These are phyloP conservation scores for Tolypocladium nubicola DNA, from an alignment of 2,329 filamentous ascomycete genomes.

Conservation along the genomic window DNA sequence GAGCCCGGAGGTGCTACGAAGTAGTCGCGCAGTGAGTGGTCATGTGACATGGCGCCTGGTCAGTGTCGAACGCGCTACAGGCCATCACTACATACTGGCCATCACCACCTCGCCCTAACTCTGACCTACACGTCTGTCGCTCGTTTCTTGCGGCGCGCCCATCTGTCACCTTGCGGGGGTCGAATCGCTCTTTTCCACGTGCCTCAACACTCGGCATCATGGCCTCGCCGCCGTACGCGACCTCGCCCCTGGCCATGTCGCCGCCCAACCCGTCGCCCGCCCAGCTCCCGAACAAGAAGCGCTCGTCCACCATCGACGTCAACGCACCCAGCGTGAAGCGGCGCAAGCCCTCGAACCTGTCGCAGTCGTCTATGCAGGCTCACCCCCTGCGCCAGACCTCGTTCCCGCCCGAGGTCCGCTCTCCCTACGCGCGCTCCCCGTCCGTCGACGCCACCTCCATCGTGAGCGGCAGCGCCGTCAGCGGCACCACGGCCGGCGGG, in stretches of 20 bases:
- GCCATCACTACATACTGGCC: background rate
- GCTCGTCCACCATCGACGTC: constrained; percentile 42
- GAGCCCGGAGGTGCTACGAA: no score
- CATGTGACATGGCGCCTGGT: background rate
- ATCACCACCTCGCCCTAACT: constrained; percentile 3
- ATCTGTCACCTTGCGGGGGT: background rate
- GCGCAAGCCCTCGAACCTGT: constrained; percentile 59
- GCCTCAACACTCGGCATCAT: constrained; percentile 18
- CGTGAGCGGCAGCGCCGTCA: constrained; percentile 50
- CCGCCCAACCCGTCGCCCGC: constrained; percentile 41
- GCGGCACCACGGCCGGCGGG: constrained; percentile 28
- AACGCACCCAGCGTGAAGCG: constrained; percentile 47
- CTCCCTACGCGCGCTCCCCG: constrained; percentile 51
- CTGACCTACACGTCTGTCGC: background rate
- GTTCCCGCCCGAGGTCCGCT: constrained; percentile 56
- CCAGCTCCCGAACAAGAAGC: constrained; percentile 48
- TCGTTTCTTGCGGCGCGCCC: background rate
- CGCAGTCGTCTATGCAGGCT: constrained; percentile 41
- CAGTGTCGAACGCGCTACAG: background rate
- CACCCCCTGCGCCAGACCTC: constrained; percentile 74
- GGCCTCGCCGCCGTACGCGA: constrained; percentile 45
- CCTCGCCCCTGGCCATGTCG: constrained; percentile 43
- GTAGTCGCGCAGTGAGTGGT: background rate
- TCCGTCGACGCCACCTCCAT: constrained; percentile 51
- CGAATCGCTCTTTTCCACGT: background rate